A percentile compares a stretch with the other conserved stretches of the same genome.
These are phyloP conservation scores for Solanum piurae DNA, from an alignment of 257 asterid genomes.

Conservation along the genomic window DNA sequence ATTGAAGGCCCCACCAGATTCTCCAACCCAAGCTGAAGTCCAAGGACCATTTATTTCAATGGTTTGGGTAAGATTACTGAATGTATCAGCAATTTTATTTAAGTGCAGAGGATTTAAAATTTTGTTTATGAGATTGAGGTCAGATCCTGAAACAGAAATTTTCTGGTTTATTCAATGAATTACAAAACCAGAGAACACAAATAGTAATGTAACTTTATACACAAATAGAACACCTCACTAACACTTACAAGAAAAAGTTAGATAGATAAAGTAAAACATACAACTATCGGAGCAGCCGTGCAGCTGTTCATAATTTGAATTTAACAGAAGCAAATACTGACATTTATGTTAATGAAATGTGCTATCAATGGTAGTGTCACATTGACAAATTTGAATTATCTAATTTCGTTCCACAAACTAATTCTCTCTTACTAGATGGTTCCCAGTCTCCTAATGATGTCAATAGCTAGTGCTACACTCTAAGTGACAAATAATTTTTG, in stretches of 20 bases:
- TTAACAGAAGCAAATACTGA: neutral
- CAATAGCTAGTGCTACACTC: neutral
- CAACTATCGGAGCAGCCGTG: neutral
- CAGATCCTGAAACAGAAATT: conserved; percentile 23
- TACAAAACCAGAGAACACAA: neutral
- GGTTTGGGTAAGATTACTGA: conserved; percentile 37
- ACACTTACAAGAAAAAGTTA: neutral
- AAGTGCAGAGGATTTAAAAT: conserved; percentile 56
- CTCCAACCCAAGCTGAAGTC: conserved; percentile 89
- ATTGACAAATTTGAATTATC: neutral
- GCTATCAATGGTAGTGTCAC: neutral
- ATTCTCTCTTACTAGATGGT: neutral
- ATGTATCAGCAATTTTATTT: conserved; percentile 30
- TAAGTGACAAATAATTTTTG: neutral
- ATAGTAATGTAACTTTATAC: neutral
- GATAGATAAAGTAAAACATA: neutral
- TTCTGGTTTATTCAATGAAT: neutral
- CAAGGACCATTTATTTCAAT: conserved; percentile 56
- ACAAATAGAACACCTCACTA: neutral
- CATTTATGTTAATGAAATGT: neutral
- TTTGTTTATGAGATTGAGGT: conserved; percentile 39
- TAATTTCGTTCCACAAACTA: neutral
- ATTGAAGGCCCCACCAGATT: conserved; percentile 85
- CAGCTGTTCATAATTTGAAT: neutral
- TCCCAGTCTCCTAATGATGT: neutral